phyloP scores from a whole-genome alignment of 2,329 filamentous ascomycete species.

The Decorospora gaudefroyi region DNA sequence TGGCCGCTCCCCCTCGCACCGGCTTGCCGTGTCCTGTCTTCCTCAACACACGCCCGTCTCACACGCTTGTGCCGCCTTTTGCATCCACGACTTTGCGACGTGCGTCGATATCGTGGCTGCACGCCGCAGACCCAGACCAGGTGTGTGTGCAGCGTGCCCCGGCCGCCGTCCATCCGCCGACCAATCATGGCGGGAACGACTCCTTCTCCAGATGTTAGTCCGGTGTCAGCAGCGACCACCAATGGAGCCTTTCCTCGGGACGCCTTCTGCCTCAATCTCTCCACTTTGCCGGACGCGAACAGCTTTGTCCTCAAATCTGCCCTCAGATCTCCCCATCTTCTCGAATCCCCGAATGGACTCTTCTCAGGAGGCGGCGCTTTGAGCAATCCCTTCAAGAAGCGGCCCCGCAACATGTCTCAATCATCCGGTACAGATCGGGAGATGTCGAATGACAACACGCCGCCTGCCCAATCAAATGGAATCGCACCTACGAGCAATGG shows the following conservation, averaged over 20 bases:
- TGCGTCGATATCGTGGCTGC: conserved; percentile 33
- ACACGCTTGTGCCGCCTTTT: conserved; percentile 10
- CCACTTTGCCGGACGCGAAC: conserved; percentile 45
- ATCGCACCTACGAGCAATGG: conserved; percentile 40
- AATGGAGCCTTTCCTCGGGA: conserved; percentile 47
- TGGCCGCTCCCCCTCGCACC: conserved; percentile 13
- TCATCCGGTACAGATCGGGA: conserved; percentile 50
- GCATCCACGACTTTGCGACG: conserved; percentile 14
- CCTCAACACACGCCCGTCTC: conserved; percentile 5
- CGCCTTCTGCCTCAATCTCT: conserved; percentile 49
- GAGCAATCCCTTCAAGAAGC: conserved; percentile 43
- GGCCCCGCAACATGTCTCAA: conserved; percentile 51
- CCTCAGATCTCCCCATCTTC: conserved; percentile 47
- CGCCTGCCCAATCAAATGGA: conserved; percentile 35
- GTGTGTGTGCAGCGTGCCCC: conserved; percentile 37
- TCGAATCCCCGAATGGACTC: conserved; percentile 46
- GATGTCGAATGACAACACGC: conserved; percentile 42
- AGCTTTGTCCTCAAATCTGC: conserved; percentile 47
- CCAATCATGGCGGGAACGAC: conserved; percentile 50
- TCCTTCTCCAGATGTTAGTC: conserved; percentile 51
- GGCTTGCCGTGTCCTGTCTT: conserved; percentile 2
- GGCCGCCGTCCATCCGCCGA: conserved; percentile 33
- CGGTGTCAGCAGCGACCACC: conserved; percentile 50
- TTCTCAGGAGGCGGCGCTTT: conserved; percentile 35
- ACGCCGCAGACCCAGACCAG: conserved; percentile 30